phyloP scores from a whole-genome alignment of 2,329 filamentous ascomycete species.

The Ceratocystis diversiconidia region DNA sequence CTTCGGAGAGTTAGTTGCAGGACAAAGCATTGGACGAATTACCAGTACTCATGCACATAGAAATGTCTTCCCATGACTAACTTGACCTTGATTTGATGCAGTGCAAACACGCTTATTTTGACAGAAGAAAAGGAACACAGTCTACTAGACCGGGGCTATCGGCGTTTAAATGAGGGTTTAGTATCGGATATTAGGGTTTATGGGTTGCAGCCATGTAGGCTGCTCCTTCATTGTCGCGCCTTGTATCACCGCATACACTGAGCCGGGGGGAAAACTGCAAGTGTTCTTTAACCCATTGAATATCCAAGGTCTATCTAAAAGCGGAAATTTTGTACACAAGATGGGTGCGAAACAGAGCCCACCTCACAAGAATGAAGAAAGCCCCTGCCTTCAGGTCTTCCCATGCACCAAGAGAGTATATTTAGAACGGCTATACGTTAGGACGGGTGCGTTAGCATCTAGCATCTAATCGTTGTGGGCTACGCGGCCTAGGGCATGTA shows the following conservation, averaged over 20 bases:
- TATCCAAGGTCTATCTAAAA: slow-evolving; percentile 9
- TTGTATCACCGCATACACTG: background rate
- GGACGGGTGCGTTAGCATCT: background rate
- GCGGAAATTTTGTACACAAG: slow-evolving; percentile 15
- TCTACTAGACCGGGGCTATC: background rate
- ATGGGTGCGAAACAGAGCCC: background rate
- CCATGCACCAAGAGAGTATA: slow-evolving; percentile 19
- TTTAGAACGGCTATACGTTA: slow-evolving; percentile 16
- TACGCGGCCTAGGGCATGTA: background rate
- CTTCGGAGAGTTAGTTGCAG: too few relatives aligned
- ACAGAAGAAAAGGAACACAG: background rate
- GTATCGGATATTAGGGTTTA: background rate
- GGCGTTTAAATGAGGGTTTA: background rate
- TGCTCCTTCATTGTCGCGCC: background rate
- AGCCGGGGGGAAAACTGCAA: background rate
- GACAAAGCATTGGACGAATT: too few relatives aligned
- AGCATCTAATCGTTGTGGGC: background rate
- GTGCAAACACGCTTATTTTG: background rate
- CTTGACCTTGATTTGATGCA: background rate
- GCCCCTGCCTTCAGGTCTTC: background rate
- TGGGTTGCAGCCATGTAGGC: background rate
- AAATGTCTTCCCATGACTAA: background rate
- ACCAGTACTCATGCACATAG: background rate
- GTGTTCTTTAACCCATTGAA: background rate
- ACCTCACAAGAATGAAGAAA: background rate